Evolutionary conservation across 116 monocot species (phyloP), one percentile per base, ranked within the genome.

Genomic region (Zostera marina): DNA sequence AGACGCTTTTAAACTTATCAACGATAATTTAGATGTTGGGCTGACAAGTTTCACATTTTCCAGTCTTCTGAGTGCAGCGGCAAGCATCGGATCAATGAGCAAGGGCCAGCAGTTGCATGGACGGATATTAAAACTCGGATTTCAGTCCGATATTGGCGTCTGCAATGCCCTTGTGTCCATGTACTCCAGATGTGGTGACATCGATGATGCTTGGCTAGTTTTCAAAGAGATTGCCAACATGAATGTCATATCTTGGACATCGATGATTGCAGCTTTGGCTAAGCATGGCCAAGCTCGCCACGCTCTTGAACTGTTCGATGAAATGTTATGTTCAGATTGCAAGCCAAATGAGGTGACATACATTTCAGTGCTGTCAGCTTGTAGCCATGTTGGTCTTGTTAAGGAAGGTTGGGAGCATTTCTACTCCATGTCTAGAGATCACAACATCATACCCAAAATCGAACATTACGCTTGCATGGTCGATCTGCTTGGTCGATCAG

Each of bases 381-480:
- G 91, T 54, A 82, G 79, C 38, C 91, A 91, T 59, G 79, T 52
- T 0, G 91, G 91, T 17, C 48, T 77, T 40, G 60, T 82, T 15
- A 58, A 56, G 7, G 62, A 85, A 65, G 91, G 79, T 16, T 53
- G 32, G 62, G 62, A 79, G 19, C 52, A 75, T 62, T 93, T 93
- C 61, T n/a, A 63, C 10, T 72, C 79, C 19, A 88, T 93, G 93
- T 61, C 59, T 48, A 85, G 56, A 26, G 68, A 73, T 42, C 55
- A 76, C 22, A 68, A 69, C 10, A 67, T 86, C 24, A 49, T 61
- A 24, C 83, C 92, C n/a, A 71, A 67, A 58, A 76, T 80, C 78
- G 92, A 82, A 45, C 92, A 92, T 51, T 92, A 80, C 53, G 86
- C 92, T 16, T 92, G 82, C 57, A 74, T 92, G 78, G 77, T 82